Percentiles rank a stretch among this genome's conserved stretches.
Conservation (phyloP, 1,284 basidiomycete species). For the Apiotrichum montevideense region DNA sequence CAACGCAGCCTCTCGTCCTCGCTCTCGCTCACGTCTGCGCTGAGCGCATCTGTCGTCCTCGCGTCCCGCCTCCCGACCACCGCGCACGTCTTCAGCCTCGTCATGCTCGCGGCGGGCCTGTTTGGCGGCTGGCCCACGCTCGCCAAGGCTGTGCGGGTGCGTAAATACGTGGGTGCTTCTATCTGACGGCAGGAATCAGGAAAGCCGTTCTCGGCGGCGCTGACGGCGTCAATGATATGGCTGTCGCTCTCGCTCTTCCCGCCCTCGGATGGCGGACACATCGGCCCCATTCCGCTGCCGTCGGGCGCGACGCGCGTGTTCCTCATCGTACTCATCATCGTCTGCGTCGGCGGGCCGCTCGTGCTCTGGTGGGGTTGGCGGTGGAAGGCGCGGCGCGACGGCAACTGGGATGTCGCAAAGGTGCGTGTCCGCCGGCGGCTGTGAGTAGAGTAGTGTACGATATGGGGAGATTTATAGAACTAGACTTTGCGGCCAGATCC, state of each 20-base stretch:
- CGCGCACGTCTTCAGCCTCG: constrained; percentile 80
- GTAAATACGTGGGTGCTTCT: constrained; percentile 26
- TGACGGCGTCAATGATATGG: constrained; percentile 30
- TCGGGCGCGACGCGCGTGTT: constrained; percentile 23
- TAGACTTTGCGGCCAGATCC: no score
- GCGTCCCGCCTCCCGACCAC: constrained; percentile 82
- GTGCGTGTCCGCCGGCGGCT: constrained; percentile 27
- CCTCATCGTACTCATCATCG: constrained; percentile 19
- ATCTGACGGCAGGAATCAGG: constrained; percentile 27
- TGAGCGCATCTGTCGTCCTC: constrained; percentile 88
- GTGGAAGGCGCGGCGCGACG: constrained; percentile 38
- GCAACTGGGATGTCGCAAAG: constrained; percentile 40
- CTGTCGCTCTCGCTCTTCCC: constrained; percentile 27
- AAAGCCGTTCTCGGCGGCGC: constrained; percentile 23
- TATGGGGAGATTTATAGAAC: no score
- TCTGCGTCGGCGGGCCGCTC: constrained; percentile 35
- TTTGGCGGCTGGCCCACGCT: constrained; percentile 82
- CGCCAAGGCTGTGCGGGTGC: constrained; percentile 69
- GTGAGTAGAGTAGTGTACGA: background rate
- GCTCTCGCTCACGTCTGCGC: constrained; percentile 87
- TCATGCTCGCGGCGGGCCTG: constrained; percentile 75
- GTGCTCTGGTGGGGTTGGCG: constrained; percentile 41
- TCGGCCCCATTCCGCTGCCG: constrained; percentile 5
- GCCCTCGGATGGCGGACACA: background rate
- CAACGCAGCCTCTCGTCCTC: constrained; percentile 69